These are phyloP conservation scores for Oryza meyeriana DNA, from an alignment of 176 grass and related monocot species.

Conservation along the genomic window DNA sequence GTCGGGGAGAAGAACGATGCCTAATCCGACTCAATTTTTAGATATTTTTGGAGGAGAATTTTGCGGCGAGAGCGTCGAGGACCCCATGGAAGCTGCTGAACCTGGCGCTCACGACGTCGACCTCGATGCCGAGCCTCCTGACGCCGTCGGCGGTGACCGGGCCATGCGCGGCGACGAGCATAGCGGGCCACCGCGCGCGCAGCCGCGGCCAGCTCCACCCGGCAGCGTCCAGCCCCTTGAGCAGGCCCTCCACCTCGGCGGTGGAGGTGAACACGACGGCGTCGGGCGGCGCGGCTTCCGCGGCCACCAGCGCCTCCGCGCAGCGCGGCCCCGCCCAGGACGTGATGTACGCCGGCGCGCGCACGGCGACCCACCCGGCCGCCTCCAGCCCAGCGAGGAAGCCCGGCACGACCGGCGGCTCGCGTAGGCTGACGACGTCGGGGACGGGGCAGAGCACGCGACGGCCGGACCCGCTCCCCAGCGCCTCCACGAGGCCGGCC, in stretches of 20 bases:
- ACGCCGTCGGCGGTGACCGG: constrained; percentile 74
- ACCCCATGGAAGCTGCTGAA: constrained; percentile 81
- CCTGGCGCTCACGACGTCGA: constrained; percentile 63
- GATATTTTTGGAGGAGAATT: constrained; percentile 2
- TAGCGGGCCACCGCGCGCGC: constrained; percentile 46
- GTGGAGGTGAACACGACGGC: constrained; percentile 87
- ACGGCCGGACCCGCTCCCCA: constrained; percentile 50
- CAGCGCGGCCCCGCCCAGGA: constrained; percentile 62
- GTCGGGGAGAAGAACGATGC: background rate
- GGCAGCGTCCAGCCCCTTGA: constrained; percentile 64
- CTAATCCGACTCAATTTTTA: background rate
- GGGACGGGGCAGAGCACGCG: constrained; percentile 77
- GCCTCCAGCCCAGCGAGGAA: constrained; percentile 54
- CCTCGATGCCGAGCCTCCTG: constrained; percentile 52
- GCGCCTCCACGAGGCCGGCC: constrained; percentile 44
- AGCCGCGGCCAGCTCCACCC: constrained; percentile 71
- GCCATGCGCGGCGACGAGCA: constrained; percentile 73
- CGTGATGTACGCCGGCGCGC: constrained; percentile 64
- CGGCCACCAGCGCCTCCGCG: constrained; percentile 30
- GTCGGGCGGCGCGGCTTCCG: constrained; percentile 36
- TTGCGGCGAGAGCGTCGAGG: constrained; percentile 46
- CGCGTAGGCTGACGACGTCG: constrained; percentile 48
- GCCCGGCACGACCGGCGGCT: constrained; percentile 61
- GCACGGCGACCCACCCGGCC: constrained; percentile 54
- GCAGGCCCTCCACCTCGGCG: constrained; percentile 77